Evolutionary conservation across 1,139 yeast genomes (phyloP).

Genomic region (Debaryomycetaceae sp.): DNA sequence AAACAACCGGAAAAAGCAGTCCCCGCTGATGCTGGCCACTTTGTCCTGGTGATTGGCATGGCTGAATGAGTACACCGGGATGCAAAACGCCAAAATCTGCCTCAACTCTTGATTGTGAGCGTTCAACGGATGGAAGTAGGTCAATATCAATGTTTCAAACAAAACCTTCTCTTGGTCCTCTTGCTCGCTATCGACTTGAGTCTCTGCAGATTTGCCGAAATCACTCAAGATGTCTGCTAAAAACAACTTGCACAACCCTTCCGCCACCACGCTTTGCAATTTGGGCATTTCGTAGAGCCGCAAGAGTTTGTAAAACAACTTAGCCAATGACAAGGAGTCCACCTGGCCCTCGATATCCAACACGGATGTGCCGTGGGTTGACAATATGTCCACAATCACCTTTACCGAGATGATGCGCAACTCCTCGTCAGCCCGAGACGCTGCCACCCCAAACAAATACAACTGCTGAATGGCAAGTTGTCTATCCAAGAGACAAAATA

Average conservation of each 20-base stretch:
- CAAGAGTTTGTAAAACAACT: constrained; percentile 64
- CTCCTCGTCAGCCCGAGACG: constrained; percentile 52
- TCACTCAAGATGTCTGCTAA: constrained; percentile 73
- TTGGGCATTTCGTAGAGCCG: constrained; percentile 55
- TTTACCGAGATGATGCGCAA: constrained; percentile 61
- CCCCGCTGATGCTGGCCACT: constrained; percentile 62
- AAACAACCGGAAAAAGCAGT: constrained; percentile 58
- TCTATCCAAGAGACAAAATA: constrained; percentile 70
- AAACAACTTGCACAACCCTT: constrained; percentile 79
- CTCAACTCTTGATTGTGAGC: constrained; percentile 61
- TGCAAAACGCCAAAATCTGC: constrained; percentile 82
- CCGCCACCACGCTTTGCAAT: constrained; percentile 79
- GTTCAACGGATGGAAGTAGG: constrained; percentile 71
- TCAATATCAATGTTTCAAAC: constrained; percentile 64
- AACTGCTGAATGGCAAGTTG: constrained; percentile 59
- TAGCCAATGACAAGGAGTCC: constrained; percentile 57
- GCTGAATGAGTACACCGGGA: constrained; percentile 87
- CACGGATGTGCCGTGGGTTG: constrained; percentile 69
- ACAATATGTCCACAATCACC: constrained; percentile 72
- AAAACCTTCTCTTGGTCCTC: constrained; percentile 36
- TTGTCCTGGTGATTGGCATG: constrained; percentile 69
- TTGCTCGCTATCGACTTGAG: constrained; percentile 14
- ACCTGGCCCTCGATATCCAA: constrained; percentile 59
- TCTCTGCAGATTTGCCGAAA: constrained; percentile 37
- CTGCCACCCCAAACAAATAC: constrained; percentile 61